Evolutionary conservation across 78 protist genomes (phyloP).

Genomic region (Dictyostelium firmibasis): DNA sequence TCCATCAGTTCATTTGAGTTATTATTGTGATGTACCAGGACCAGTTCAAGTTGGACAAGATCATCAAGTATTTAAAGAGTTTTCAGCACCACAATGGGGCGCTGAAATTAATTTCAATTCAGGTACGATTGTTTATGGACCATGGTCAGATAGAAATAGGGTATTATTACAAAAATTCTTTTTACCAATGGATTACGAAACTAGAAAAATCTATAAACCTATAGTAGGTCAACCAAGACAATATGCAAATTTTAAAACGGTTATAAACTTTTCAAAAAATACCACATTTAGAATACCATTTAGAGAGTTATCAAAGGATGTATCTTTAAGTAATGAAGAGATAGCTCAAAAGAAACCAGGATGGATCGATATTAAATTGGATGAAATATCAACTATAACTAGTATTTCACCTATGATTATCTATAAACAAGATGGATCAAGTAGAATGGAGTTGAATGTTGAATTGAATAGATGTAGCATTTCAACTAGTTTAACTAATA

Average conservation of each 20-base stretch:
- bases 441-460: background rate
- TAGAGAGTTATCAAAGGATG: slow-evolving; percentile 67
- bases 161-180: slow-evolving; percentile 43
- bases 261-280: slow-evolving; percentile 15
- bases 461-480: slow-evolving; percentile 3
- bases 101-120: slow-evolving; percentile 19
- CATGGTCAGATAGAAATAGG: slow-evolving; percentile 74
- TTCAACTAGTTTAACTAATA: slow-evolving; percentile 50
- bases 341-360: slow-evolving; percentile 18
- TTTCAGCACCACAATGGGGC: slow-evolving; percentile 66
- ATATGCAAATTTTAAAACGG: slow-evolving; percentile 20
- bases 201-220: slow-evolving; percentile 27
- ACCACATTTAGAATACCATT: slow-evolving; percentile 59
- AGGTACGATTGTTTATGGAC: slow-evolving; percentile 48
- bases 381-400: slow-evolving; percentile 24
- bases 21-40: slow-evolving; percentile 76
- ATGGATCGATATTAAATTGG: slow-evolving; percentile 56
- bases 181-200: slow-evolving; percentile 60
- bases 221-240: slow-evolving; percentile 44
- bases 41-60: slow-evolving; percentile 18
- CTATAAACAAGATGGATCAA: background rate
- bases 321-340: background rate
- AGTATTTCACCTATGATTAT: slow-evolving; percentile 12
- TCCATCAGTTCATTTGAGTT: background rate
- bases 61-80: slow-evolving; percentile 6